phyloP scores from a whole-genome alignment of 768 basidiomycete species.

The Suillus placidus region DNA sequence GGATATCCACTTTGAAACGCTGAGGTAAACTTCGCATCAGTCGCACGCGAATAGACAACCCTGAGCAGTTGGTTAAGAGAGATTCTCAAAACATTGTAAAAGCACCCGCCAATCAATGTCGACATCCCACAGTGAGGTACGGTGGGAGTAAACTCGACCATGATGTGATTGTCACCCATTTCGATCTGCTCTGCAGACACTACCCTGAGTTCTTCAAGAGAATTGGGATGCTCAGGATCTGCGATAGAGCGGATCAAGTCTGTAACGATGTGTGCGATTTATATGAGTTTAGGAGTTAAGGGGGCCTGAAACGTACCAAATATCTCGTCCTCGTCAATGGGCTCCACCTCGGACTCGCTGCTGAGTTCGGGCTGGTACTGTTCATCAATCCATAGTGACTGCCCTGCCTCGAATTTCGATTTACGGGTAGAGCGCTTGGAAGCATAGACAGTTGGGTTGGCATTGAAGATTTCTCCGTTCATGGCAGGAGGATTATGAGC shows the following conservation, averaged over 20 bases:
- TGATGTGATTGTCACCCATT: conserved; percentile 63
- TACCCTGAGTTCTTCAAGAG: conserved; percentile 92
- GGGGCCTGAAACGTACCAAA: conserved; percentile 60
- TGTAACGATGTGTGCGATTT: conserved; percentile 32
- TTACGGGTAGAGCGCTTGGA: conserved; percentile 49
- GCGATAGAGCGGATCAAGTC: conserved; percentile 91
- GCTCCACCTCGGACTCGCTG: conserved; percentile 49
- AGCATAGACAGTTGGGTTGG: conserved; percentile 83
- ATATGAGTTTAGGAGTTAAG: conserved; percentile 7
- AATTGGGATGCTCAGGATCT: conserved; percentile 94
- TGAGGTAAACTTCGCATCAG: conserved; percentile 87
- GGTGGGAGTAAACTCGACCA: conserved; percentile 95
- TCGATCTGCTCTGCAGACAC: conserved; percentile 88
- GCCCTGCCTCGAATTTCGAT: conserved; percentile 40
- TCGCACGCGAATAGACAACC: conserved; percentile 93
- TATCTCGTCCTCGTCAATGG: conserved; percentile 90
- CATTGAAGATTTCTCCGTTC: conserved; percentile 75
- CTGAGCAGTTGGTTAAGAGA: conserved; percentile 41
- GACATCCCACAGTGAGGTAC: conserved; percentile 98
- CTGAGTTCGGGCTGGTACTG: conserved; percentile 41
- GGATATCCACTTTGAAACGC: conserved; percentile 94
- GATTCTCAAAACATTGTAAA: not conserved
- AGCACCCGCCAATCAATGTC: conserved; percentile 81
- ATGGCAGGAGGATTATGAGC: conserved; percentile 34
- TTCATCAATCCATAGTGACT: conserved; percentile 67